Evolutionary conservation across 2,329 filamentous ascomycete species (phyloP).

Genomic region (Paraconiothyrium brasiliense): DNA sequence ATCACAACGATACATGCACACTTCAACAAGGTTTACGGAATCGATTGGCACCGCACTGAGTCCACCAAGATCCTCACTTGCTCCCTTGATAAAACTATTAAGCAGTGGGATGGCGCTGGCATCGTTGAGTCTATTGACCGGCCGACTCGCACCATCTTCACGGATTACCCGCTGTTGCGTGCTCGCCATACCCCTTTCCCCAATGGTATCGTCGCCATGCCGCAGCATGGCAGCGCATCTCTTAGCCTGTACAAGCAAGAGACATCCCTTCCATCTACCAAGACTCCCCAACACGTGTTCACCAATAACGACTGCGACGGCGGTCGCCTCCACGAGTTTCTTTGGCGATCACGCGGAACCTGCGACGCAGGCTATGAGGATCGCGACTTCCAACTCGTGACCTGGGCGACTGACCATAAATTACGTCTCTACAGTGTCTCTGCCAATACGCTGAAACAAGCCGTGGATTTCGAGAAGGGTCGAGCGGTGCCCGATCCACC

Average conservation of each 20-base stretch:
- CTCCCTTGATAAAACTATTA: slow-evolving; percentile 90
- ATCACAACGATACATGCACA: slow-evolving; percentile 87
- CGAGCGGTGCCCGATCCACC: slow-evolving; percentile 70
- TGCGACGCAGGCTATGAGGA: slow-evolving; percentile 75
- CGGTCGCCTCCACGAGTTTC: slow-evolving; percentile 82
- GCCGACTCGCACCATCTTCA: slow-evolving; percentile 72
- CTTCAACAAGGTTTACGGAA: slow-evolving; percentile 90
- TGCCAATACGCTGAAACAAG: slow-evolving; percentile 66
- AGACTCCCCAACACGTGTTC: slow-evolving; percentile 59
- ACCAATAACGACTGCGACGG: slow-evolving; percentile 62
- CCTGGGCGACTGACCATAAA: slow-evolving; percentile 89
- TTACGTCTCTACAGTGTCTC: slow-evolving; percentile 80
- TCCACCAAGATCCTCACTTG: slow-evolving; percentile 81
- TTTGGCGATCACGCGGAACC: slow-evolving; percentile 82
- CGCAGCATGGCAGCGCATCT: slow-evolving; percentile 85
- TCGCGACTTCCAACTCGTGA: slow-evolving; percentile 90
- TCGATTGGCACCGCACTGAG: slow-evolving; percentile 89
- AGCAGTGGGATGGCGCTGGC: slow-evolving; percentile 84
- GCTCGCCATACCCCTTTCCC: slow-evolving; percentile 92
- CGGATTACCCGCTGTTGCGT: slow-evolving; percentile 88
- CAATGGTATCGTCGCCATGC: slow-evolving; percentile 86
- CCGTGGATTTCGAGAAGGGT: slow-evolving; percentile 78
- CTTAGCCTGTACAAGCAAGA: slow-evolving; percentile 83
- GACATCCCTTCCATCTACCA: slow-evolving; percentile 44
- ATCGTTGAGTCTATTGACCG: slow-evolving; percentile 58